Conservation (phyloP, 2,329 filamentous ascomycete genomes). For the Fusarium sp. region DNA sequence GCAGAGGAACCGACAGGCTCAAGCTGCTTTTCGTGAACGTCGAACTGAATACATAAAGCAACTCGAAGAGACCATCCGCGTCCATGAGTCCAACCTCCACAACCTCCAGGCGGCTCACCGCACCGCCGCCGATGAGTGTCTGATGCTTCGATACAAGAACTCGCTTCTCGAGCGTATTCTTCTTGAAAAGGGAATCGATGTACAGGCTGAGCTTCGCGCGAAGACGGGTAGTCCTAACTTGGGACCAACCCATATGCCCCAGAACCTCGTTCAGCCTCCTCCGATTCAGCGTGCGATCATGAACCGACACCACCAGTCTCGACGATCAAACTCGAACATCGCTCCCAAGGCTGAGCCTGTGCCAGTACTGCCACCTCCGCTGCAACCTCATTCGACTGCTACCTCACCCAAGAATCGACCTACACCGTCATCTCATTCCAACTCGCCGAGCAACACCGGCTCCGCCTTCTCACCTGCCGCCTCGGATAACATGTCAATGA, state of each 20-base stretch:
- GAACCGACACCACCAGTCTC: conserved; percentile 81
- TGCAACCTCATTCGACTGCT: conserved; percentile 67
- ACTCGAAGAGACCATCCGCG: conserved; percentile 95
- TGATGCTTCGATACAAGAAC: conserved; percentile 99
- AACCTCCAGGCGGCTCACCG: conserved; percentile 94
- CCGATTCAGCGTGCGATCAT: conserved; percentile 84
- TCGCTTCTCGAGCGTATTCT: conserved; percentile 94
- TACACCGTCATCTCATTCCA: conserved; percentile 81
- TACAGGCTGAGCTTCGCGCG: conserved; percentile 92
- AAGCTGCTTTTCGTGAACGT: conserved; percentile 96
- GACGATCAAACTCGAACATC: conserved; percentile 78
- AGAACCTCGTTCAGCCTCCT: conserved; percentile 77
- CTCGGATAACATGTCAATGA: conserved; percentile 62
- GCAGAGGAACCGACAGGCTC: conserved; percentile 95
- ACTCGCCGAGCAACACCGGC: conserved; percentile 65
- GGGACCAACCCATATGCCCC: conserved; percentile 74
- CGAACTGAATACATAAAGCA: conserved; percentile 99
- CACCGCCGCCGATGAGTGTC: conserved; percentile 92
- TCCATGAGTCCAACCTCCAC: conserved; percentile 93
- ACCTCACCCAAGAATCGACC: conserved; percentile 78
- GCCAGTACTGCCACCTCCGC: conserved; percentile 58
- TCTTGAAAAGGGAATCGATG: conserved; percentile 97
- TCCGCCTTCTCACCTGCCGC: conserved; percentile 58
- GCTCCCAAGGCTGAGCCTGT: conserved; percentile 77
- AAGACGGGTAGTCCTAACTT: conserved; percentile 91